These are phyloP conservation scores for Sutorius eximius DNA, from an alignment of 1,284 basidiomycete species.

Conservation along the genomic window DNA sequence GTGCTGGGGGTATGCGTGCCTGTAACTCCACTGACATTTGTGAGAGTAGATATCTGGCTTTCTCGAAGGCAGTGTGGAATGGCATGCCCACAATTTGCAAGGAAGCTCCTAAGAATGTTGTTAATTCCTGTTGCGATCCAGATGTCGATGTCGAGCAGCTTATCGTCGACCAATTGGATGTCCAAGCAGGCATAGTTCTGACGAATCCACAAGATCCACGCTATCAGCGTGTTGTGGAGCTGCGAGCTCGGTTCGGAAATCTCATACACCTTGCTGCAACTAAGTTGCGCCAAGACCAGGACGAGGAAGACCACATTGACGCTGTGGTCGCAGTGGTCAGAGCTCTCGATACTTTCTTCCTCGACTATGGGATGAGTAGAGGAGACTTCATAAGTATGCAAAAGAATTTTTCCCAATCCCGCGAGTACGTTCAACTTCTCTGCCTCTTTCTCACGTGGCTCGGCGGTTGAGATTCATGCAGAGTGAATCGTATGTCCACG, in stretches of 20 bases:
- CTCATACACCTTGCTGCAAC: constrained; percentile 71
- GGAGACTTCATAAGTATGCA: constrained; percentile 60
- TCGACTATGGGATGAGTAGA: constrained; percentile 70
- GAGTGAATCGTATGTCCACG: constrained; percentile 65
- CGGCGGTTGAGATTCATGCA: constrained; percentile 28
- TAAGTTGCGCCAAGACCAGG: constrained; percentile 56
- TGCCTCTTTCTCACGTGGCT: neutral
- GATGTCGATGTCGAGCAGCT: constrained; percentile 67
- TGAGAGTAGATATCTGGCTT: constrained; percentile 55
- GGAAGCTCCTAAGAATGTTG: constrained; percentile 58
- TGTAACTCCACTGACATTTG: constrained; percentile 2
- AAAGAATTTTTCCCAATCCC: constrained; percentile 65
- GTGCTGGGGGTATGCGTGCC: constrained; percentile 18
- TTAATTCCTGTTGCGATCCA: constrained; percentile 56
- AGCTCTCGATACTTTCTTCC: constrained; percentile 73
- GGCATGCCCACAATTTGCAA: constrained; percentile 70
- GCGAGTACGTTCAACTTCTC: constrained; percentile 55
- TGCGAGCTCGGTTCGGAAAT: constrained; percentile 70
- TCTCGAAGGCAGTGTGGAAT: constrained; percentile 66
- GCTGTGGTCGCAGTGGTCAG: constrained; percentile 72
- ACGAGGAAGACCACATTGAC: constrained; percentile 89
- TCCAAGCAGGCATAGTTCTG: constrained; percentile 77
- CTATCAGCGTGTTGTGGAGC: constrained; percentile 63
- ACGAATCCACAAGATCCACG: constrained; percentile 74
- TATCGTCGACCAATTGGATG: constrained; percentile 58